Evolutionary conservation across 768 basidiomycete species (phyloP).

Genomic region (Agrocybe chaxingu): DNA sequence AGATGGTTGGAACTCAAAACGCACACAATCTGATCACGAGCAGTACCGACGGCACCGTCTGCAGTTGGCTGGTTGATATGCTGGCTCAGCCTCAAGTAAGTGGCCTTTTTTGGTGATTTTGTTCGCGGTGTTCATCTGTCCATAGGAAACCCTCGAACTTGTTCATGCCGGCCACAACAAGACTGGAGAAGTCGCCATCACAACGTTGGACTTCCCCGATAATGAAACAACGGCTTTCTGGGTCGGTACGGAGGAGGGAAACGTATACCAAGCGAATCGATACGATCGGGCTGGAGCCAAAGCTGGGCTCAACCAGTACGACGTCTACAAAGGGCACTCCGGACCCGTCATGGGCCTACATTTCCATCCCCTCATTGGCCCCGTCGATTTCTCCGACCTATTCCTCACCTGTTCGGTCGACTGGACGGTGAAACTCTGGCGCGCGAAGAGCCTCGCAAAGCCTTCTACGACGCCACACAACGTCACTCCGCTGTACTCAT

Average conservation of each 20-base stretch:
- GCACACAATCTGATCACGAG: conserved; percentile 96
- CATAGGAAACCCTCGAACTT: conserved; percentile 90
- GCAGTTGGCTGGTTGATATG: conserved; percentile 99
- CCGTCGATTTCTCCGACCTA: conserved; percentile 92
- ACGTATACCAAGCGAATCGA: conserved; percentile 93
- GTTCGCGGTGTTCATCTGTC: not conserved
- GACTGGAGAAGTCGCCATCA: conserved; percentile 95
- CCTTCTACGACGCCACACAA: conserved; percentile 57
- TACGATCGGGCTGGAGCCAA: conserved; percentile 97
- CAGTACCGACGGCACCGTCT: conserved; percentile 95
- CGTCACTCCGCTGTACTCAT: conserved; percentile 83
- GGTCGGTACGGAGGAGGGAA: conserved; percentile 98
- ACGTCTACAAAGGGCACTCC: conserved; percentile 89
- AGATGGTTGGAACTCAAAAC: conserved; percentile 98
- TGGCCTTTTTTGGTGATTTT: not conserved
- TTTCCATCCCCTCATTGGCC: conserved; percentile 90
- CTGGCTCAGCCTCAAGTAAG: conserved; percentile 92
- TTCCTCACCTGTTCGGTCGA: conserved; percentile 93
- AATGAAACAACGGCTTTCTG: conserved; percentile 97
- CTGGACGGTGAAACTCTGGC: conserved; percentile 99
- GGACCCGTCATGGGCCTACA: conserved; percentile 93
- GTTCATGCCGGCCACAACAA: conserved; percentile 90
- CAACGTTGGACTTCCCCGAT: conserved; percentile 89
- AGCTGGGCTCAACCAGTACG: conserved; percentile 90
- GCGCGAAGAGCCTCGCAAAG: conserved; percentile 74